Percentiles rank a stretch among this genome's conserved stretches.
Evolutionary conservation across 495 filamentous ascomycete genomes (phyloP).

Genomic region (Arthonia radiata): DNA sequence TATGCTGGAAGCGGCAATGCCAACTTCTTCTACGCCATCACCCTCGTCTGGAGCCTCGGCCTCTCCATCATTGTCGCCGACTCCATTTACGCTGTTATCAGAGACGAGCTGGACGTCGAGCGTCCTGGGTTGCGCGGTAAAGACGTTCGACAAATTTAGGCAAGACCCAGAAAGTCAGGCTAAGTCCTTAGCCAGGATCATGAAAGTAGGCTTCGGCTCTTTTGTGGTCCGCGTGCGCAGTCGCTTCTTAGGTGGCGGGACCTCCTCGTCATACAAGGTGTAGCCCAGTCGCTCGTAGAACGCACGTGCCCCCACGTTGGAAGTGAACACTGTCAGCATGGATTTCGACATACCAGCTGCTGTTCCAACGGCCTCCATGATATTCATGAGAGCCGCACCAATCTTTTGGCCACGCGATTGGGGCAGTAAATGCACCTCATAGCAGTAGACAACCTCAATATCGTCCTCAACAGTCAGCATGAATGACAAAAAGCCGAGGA

Average conservation of each 20-base stretch:
- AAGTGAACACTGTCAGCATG: constrained; percentile 66
- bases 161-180: too few relatives aligned
- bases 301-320: constrained; percentile 29
- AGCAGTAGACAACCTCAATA: constrained; percentile 45
- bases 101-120: constrained; percentile 89
- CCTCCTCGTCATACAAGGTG: constrained; percentile 6
- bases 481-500: constrained; percentile 46
- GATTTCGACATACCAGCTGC: constrained; percentile 31
- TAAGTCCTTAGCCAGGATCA: too few relatives aligned
- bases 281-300: constrained; percentile 55
- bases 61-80: constrained; percentile 62
- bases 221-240: too few relatives aligned
- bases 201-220: too few relatives aligned
- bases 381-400: constrained; percentile 12
- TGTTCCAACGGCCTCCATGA: constrained; percentile 10
- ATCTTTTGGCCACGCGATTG: constrained; percentile 24
- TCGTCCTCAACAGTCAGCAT: constrained; percentile 66
- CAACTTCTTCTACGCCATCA: constrained; percentile 99
- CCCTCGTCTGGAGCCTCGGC: constrained; percentile 84
- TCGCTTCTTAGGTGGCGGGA: too few relatives aligned
- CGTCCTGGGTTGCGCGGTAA: constrained; percentile 71
- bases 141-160: constrained; percentile 52
- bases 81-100: constrained; percentile 58
- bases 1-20: constrained; percentile 95
- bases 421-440: constrained; percentile 55